Percentiles rank a stretch among this genome's conserved stretches.
These are phyloP conservation scores for Fusarium secorum DNA, from an alignment of 2,329 filamentous ascomycete species.

Conservation along the genomic window DNA sequence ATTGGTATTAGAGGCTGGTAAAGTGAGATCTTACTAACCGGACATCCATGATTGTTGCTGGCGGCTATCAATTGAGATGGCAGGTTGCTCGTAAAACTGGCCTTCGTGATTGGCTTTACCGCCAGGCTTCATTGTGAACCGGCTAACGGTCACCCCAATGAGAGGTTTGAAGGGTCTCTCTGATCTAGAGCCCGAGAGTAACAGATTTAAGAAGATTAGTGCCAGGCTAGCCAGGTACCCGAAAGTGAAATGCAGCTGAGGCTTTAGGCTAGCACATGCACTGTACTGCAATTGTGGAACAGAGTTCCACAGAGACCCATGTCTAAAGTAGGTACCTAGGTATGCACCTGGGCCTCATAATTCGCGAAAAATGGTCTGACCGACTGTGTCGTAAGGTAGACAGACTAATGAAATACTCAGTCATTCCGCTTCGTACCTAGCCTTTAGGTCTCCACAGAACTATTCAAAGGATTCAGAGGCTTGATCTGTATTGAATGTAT, in stretches of 20 bases:
- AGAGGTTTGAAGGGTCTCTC: background rate
- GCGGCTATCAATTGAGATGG: slow-evolving; percentile 26
- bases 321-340: background rate
- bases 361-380: background rate
- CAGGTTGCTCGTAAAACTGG: background rate
- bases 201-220: slow-evolving; percentile 17
- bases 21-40: background rate
- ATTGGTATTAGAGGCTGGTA: background rate
- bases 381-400: background rate
- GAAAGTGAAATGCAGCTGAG: slow-evolving; percentile 24
- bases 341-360: background rate
- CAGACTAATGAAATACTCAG: background rate
- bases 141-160: slow-evolving; percentile 20
- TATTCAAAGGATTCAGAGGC: background rate
- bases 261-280: background rate
- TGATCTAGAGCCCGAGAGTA: background rate
- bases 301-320: background rate
- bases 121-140: background rate
- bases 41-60: slow-evolving; percentile 10
- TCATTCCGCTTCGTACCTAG: background rate
- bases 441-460: background rate
- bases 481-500: background rate
- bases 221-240: slow-evolving; percentile 39
- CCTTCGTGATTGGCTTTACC: slow-evolving; percentile 20
- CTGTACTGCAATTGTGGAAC: background rate